A percentile compares a stretch with the other conserved stretches of the same genome.
Conservation (phyloP, 2,329 filamentous ascomycete genomes). For the Fusarium graminum region DNA sequence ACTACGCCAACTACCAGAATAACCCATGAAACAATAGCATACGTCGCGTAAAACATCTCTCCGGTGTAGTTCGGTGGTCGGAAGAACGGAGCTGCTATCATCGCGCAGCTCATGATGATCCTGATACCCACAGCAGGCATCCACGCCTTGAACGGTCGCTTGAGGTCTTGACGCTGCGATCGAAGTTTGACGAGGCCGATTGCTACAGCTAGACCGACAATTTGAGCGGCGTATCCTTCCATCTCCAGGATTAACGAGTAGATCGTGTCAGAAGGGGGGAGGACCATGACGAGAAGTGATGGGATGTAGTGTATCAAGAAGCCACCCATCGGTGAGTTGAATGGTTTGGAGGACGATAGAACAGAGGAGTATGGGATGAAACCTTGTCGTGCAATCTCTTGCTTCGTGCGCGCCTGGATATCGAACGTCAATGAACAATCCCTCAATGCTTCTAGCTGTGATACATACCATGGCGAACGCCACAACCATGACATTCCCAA, state of each 20-base stretch:
- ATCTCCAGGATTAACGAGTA: conserved; percentile 82
- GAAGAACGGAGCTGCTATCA: conserved; percentile 73
- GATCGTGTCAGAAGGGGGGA: conserved; percentile 74
- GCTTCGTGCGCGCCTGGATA: conserved; percentile 74
- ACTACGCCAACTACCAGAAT: conserved; percentile 67
- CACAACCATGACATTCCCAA: conserved; percentile 80
- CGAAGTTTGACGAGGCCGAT: conserved; percentile 72
- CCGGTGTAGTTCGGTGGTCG: conserved; percentile 64
- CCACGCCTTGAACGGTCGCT: conserved; percentile 76
- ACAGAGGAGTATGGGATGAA: conserved; percentile 73
- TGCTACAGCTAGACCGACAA: conserved; percentile 69
- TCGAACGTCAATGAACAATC: conserved; percentile 22
- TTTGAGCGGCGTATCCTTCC: conserved; percentile 75
- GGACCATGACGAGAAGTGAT: conserved; percentile 73
- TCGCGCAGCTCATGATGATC: conserved; percentile 64
- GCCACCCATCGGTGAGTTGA: conserved; percentile 75
- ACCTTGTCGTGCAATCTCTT: conserved; percentile 79
- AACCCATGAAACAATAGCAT: conserved; percentile 65
- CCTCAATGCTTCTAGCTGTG: neutral
- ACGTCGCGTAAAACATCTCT: conserved; percentile 66
- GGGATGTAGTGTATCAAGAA: conserved; percentile 77
- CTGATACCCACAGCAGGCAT: conserved; percentile 68
- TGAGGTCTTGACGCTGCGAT: conserved; percentile 68
- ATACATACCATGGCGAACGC: conserved; percentile 73
- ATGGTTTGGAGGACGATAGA: conserved; percentile 74